These are phyloP conservation scores for Colletotrichum navitas DNA, from an alignment of 2,329 filamentous ascomycete genomes.

Conservation along the genomic window DNA sequence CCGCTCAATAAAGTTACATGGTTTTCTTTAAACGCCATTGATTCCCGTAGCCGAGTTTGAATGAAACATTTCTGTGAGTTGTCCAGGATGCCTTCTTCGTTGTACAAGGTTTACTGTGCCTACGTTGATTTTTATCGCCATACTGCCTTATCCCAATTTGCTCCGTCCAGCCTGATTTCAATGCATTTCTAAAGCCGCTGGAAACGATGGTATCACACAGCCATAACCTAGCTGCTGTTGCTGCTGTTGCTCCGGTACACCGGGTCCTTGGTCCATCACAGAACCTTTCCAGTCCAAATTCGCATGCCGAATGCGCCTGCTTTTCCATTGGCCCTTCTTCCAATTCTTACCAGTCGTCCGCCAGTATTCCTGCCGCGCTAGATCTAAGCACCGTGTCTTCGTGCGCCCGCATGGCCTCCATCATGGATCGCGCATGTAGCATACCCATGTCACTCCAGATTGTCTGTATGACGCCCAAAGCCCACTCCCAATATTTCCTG, in stretches of 20 bases:
- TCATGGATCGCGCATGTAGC: constrained; percentile 60
- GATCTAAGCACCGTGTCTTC: constrained; percentile 42
- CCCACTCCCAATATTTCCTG: constrained; percentile 58
- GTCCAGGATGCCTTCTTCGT: not conserved
- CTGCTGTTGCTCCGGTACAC: not conserved
- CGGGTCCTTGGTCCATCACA: not conserved
- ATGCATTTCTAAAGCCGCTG: constrained; percentile 3
- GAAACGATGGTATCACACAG: constrained; percentile 30
- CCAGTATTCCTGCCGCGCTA: constrained; percentile 36
- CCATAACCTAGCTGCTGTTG: constrained; percentile 14
- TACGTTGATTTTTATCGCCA: not conserved
- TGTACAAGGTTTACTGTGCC: not conserved
- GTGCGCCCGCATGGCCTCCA: constrained; percentile 55
- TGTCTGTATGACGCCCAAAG: constrained; percentile 59
- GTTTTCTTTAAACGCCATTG: too few species aligned
- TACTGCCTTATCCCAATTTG: not conserved
- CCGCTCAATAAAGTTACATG: too few species aligned
- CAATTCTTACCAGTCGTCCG: constrained; percentile 34
- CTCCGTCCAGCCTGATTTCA: not conserved
- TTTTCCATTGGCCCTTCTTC: not conserved
- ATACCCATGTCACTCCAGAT: constrained; percentile 66
- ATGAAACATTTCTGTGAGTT: too few species aligned
- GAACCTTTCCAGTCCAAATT: not conserved
- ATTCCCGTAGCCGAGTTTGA: not conserved
- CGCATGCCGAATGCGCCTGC: constrained; percentile 10